Conservation (phyloP, 2,329 filamentous ascomycete genomes). For the Dissoconium aciculare region DNA sequence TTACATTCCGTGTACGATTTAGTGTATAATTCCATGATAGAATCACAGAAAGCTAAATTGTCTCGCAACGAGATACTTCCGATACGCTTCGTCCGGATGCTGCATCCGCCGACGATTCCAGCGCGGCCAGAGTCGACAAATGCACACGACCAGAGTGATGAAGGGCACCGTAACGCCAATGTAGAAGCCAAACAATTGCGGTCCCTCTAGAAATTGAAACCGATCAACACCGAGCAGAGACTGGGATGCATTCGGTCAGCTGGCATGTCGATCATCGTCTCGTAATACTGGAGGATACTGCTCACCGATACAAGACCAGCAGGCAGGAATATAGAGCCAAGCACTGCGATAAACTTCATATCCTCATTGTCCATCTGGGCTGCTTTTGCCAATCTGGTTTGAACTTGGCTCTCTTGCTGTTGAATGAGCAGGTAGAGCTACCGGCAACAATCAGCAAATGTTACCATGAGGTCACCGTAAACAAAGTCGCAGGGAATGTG, state of each 20-base stretch:
- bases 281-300: background rate
- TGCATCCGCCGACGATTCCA: too few relatives aligned
- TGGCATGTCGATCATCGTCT: constrained; percentile 1
- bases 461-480: background rate
- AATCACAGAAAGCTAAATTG: too few relatives aligned
- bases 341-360: constrained; percentile 13
- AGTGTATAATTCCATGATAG: too few relatives aligned
- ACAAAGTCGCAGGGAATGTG: too few relatives aligned
- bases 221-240: constrained; percentile 10
- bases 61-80: too few relatives aligned
- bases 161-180: constrained; percentile 12
- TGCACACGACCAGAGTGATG: constrained; percentile 7
- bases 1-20: too few relatives aligned
- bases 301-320: constrained; percentile 11
- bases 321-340: constrained; percentile 14
- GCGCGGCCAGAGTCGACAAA: constrained; percentile 6
- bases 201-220: constrained; percentile 9
- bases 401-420: constrained; percentile 10
- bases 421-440: constrained; percentile 12
- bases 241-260: constrained; percentile 4
- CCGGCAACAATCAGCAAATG: background rate
- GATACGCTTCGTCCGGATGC: too few relatives aligned
- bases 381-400: constrained; percentile 10
- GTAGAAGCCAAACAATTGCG: constrained; percentile 10
- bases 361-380: constrained; percentile 12